Base-by-base conservation (phyloP, 1,139 yeast species). In the Yamadazyma buinensis region DNA sequence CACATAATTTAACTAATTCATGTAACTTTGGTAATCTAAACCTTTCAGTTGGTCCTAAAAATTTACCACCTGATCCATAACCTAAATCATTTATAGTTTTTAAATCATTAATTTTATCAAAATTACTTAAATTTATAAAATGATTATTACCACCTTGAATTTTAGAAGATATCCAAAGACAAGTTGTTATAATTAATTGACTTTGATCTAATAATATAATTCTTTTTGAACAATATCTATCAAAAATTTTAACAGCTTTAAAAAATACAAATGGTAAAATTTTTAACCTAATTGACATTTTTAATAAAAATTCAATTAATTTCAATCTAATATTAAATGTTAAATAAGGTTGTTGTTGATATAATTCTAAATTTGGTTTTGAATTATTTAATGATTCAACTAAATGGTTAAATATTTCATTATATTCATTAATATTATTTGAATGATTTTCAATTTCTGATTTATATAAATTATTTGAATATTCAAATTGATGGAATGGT, bases 131-230 rank as follows among this genome's bases (percentile, higher is more conserved):
- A 54, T 78, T 77, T 38, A 77, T 72, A 46, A 78, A 77, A 57
- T 80, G 87, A 48, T 78, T 78, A 52, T 81, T 79, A 23, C 87
- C 87, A 30, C 87, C 87, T 55, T 72, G 75, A 3, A 77, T 61
- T 52, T 80, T 80, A 22, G 80, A 72, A 5, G 82, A 75, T 15
- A 80, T 60, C 85, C 85, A 79, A 26, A 80, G 60, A 51, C 86
- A 80, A 15, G 85, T 78, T 28, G 82, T 75, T 28, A 78, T 72
- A 15, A 79, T 80, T 35, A 80, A 62, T 52, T 78, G 83, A 7
- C 77, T 67, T 59, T 79, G 85, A 40, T 75, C 81, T 41, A 74
- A 65, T 31, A 79, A 57, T 2, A 80, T 81, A 8, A 79, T 71
- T 48, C 85, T 61, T 51, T 76, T 77, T 40, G 81, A 76, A 47